Base-by-base conservation (phyloP, 2,329 filamentous ascomycete species). In the Fusarium tuaranense region DNA sequence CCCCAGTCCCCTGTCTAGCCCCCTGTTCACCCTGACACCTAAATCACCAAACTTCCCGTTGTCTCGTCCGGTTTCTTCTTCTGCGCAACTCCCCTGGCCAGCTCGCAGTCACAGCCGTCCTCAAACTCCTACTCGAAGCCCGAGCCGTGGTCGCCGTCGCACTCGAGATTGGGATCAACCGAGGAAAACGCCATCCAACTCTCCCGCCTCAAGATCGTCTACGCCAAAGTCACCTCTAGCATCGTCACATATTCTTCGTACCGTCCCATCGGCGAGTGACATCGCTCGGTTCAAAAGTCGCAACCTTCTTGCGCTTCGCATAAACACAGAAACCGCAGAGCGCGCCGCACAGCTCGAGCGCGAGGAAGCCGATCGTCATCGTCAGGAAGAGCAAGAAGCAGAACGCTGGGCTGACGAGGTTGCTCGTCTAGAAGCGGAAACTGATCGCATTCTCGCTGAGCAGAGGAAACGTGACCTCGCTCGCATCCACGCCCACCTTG, bases 381-480 rank as follows among this genome's bases (percentile, higher is more conserved):
- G 48, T 44, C 60, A 75, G 32, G 73, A 79, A 55, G 67, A 77
- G 36, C 63, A 69, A 30, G 74, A 79, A 69, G 77, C 75, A 46
- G 78, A 81, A 44, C 80, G 75, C 58, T 81, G 81, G 78, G 82
- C 81, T 18, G 80, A 83, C 72, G 84, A 85, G 71, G 81, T 83
- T 57, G 84, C 85, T 65, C 86, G 83, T 65, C 82, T 85, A 63
- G 84, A 88, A 69, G 84, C 82, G 41, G 87, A 89, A 74, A 86
- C 84, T 38, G 83, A 88, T 74, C 85, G 86, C 69, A 84, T 86
- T 53, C 80, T 87, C 53, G 84, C 85, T 27, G 86, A 88, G 72
- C 86, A 88, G 78, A 87, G 86, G 80, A 86, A 84, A 75, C 84
- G 85, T 63, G 86, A 88, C 72, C 81, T 87, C 25, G 83, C 84